Base-by-base conservation (phyloP, 192 early-diverging fungal species). In the Podila verticillata region DNA sequence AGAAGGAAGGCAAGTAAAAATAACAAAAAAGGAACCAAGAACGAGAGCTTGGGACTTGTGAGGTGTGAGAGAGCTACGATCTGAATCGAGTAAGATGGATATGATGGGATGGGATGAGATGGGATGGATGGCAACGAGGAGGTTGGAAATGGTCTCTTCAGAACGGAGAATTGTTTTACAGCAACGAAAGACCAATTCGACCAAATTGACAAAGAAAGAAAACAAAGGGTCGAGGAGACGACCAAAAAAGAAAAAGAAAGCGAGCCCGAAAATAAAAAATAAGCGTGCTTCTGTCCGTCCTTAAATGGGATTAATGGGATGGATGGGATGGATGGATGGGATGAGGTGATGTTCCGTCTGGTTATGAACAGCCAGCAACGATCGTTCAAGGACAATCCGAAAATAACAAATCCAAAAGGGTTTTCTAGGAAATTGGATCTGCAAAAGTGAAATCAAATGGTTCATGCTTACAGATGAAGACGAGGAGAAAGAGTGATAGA, bases 181-280 rank as follows among this genome's bases (percentile, higher is more conserved):
- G 4, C 39, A 44, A 44, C 36, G 9, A 7, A 8, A 36, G 9
- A 36, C 35, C 13, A 44, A 44, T 44, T 44, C 39, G 39, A 17
- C 2, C 39, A 44, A 44, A 44, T 44, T 44, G 51, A 24, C n/a
- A 17, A 29, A 31, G 29, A 58, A 31, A 28, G 13, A 28, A 17
- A 28, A 29, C 54, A 60, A 30, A 30, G 28, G 58, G 30, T 54
- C 51, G 51, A 22, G 30, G 26, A 28, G 57, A 31, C 29, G 57
- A 30, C 22, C 15, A 26, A 32, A 26, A 57, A 32, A 60, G 22
- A 60, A 60, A 60, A 26, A 30, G 30, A 60, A 28, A n/a, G 54
- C 26, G 58, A 32, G 58, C 20, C 30, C 26, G 26, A 60, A 60
- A 60, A 60, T 26, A 60, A 17, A 58, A 58, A 58, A 54, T 24